Evolutionary conservation across 2,329 filamentous ascomycete species (phyloP), one percentile per base, ranked within the genome.

Genomic region (Penicillium nordicum): DNA sequence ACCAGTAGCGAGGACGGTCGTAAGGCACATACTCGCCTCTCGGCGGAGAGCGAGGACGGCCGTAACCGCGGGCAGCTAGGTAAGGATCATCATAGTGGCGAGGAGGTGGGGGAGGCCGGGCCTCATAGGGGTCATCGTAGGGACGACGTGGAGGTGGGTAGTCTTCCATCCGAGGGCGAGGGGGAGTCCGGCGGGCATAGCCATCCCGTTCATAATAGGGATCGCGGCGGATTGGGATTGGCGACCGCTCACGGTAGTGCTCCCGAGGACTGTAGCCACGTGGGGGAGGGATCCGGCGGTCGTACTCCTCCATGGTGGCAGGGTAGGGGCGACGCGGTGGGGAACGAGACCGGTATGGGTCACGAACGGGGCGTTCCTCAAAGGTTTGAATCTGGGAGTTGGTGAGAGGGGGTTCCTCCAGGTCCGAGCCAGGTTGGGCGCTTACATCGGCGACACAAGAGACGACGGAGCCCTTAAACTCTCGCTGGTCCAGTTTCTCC

Each of bases 391-490:
- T 86, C 90, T 92, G 66, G 57, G 59, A 50, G 52, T 53, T 36
- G 54, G 72, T 70, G 58, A 69, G 63, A 69, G 58, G 59, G 62
- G 64, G 57, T 41, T 49, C 50, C 51, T 50, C 55, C 43, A 25
- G 50, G 48, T 57, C 50, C 59, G 38, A 53, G 55, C 57, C 65
- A 66, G 49, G 57, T 58, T 54, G 60, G 45, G 53, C 62, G 61
- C 87, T 73, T 83, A 97, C 93, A 79, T 97, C 92, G 69, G 91
- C 87, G 68, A 89, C 80, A 77, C 94, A 99, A 64, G 84, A 87
- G 65, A 99, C 93, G 63, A 86, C 84, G 63, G 86, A 86, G 67
- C 91, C 92, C 80, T 97, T 97, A 78, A 97, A 97, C 70, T 96
- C 92, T 72, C 87, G 88, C 64, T 87, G 87, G 74, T 97, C 92